Conservation (phyloP, 2,329 filamentous ascomycete species). For the Xylaria polymorpha region DNA sequence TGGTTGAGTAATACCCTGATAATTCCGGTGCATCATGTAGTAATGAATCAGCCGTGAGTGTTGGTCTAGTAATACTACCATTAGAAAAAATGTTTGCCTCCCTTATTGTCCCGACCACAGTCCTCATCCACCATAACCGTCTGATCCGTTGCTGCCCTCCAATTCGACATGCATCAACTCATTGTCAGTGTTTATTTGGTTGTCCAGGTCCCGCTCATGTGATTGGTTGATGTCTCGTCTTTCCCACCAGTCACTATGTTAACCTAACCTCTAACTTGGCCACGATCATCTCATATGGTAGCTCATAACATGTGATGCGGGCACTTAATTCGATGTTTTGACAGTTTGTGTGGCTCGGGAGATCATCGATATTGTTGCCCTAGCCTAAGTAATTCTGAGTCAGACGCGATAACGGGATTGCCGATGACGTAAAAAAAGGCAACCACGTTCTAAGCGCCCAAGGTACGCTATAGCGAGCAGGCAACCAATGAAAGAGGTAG, state of each 20-base stretch:
- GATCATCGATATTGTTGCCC: conserved; percentile 4
- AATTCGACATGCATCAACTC: no score
- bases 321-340: background rate
- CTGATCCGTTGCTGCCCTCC: no score
- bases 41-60: background rate
- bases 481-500: background rate
- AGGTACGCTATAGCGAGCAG: background rate
- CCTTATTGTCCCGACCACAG: background rate
- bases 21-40: background rate
- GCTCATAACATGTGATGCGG: background rate
- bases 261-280: background rate
- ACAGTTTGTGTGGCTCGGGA: background rate
- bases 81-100: background rate
- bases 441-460: background rate
- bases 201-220: no score
- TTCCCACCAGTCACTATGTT: background rate
- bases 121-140: no score
- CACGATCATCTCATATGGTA: background rate
- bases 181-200: no score
- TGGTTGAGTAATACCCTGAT: background rate
- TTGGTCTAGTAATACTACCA: no score
- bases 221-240: no score
- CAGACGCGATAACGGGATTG: conserved; percentile 23
- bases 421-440: conserved; percentile 13
- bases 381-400: conserved; percentile 26